A percentile compares a stretch with the other conserved stretches of the same genome.
Evolutionary conservation across 495 filamentous ascomycete genomes (phyloP).

Genomic region (Aspergillus biplanus): DNA sequence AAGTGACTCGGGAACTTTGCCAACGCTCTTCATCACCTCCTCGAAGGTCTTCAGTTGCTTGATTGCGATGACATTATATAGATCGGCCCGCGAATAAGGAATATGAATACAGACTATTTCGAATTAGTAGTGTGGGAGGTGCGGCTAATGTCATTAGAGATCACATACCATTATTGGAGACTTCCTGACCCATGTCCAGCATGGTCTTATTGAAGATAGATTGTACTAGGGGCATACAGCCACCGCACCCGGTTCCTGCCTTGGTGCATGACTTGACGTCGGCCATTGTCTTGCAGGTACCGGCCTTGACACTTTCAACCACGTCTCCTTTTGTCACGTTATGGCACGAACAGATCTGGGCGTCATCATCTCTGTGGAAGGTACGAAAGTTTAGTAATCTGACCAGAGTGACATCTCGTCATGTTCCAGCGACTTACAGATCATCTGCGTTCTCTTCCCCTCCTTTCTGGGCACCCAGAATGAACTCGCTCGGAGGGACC

Average conservation of each 20-base stretch:
- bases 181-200: constrained; percentile 86
- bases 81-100: constrained; percentile 80
- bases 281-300: constrained; percentile 81
- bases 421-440: constrained; percentile 49
- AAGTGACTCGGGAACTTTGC: constrained; percentile 72
- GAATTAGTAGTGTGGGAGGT: constrained; percentile 5
- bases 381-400: constrained; percentile 22
- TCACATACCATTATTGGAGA: constrained; percentile 73
- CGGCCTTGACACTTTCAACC: constrained; percentile 72
- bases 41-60: constrained; percentile 76
- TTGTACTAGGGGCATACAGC: constrained; percentile 91
- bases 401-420: background rate
- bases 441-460: constrained; percentile 74
- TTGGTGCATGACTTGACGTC: constrained; percentile 95
- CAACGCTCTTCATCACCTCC: constrained; percentile 82
- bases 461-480: constrained; percentile 77
- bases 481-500: constrained; percentile 84
- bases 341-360: constrained; percentile 94
- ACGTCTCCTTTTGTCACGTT: constrained; percentile 93
- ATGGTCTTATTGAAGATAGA: constrained; percentile 94
- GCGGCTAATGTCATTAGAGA: background rate
- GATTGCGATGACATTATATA: constrained; percentile 87
- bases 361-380: constrained; percentile 69
- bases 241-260: constrained; percentile 91
- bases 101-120: constrained; percentile 78